phyloP scores from a whole-genome alignment of 345 rosid genomes.

The Sonneratia caseolaris region DNA sequence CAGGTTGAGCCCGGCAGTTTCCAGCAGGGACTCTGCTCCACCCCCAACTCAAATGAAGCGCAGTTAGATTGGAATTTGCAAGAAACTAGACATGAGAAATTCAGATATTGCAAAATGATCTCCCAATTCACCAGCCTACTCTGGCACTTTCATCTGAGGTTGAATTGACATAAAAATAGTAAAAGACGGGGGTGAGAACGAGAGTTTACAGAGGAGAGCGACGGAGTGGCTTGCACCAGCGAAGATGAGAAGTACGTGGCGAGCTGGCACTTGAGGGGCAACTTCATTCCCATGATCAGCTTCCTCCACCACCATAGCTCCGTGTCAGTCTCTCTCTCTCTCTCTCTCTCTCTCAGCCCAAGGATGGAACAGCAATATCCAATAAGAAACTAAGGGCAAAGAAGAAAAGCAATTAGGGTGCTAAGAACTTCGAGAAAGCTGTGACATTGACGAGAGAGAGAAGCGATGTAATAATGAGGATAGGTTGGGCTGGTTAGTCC shows the following conservation, averaged over 20 bases:
- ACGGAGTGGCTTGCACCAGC: constrained; percentile 97
- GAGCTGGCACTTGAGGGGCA: constrained; percentile 23
- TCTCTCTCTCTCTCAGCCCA: neutral
- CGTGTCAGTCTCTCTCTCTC: neutral
- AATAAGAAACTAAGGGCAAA: neutral
- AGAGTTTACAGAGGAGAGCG: constrained; percentile 68
- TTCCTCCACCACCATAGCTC: constrained; percentile 3
- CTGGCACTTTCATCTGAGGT: neutral
- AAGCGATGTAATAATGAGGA: neutral
- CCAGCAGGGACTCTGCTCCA: neutral
- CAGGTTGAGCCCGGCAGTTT: neutral
- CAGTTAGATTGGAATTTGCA: neutral
- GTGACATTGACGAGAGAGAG: constrained; percentile 1
- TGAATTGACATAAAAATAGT: neutral
- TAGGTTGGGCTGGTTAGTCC: neutral
- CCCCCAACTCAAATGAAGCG: neutral
- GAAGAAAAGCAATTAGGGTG: neutral
- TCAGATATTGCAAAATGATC: neutral
- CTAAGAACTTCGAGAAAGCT: constrained; percentile 3
- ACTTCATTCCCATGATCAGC: neutral
- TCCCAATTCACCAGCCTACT: neutral
- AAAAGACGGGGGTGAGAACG: neutral
- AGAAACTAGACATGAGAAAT: neutral
- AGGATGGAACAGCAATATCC: neutral
- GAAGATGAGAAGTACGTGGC: constrained; percentile 61